Evolutionary conservation across 2,329 filamentous ascomycete genomes (phyloP).

Genomic region (Exophiala viscosa): DNA sequence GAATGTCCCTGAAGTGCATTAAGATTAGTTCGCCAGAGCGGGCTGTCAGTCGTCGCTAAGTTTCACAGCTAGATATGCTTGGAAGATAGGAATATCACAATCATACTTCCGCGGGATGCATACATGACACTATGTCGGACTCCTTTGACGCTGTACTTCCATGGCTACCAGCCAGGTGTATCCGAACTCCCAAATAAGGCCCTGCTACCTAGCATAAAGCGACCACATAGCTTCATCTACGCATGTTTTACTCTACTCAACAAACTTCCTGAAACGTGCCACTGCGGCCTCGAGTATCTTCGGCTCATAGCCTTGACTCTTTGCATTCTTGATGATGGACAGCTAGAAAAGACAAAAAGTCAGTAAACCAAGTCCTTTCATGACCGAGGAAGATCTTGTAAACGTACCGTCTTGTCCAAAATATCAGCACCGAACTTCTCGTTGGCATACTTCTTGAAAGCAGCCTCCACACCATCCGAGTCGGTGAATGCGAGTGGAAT

Average conservation of each 20-base stretch:
- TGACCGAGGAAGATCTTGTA: not conserved
- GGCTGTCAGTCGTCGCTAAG: too few species aligned
- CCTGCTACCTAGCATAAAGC: too few species aligned
- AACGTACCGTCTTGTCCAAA: constrained; percentile 12
- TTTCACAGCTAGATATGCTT: too few species aligned
- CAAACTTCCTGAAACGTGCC: constrained; percentile 33
- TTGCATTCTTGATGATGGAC: constrained; percentile 14
- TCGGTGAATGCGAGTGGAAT: constrained; percentile 24
- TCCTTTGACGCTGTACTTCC: too few species aligned
- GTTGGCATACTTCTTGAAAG: constrained; percentile 25
- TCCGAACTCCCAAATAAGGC: too few species aligned
- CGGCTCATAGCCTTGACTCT: constrained; percentile 19
- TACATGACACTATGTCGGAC: too few species aligned
- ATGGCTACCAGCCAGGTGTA: too few species aligned
- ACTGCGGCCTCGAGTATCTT: constrained; percentile 20
- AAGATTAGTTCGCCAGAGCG: too few species aligned
- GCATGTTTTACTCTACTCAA: not conserved
- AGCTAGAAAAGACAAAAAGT: not conserved
- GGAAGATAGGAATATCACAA: too few species aligned
- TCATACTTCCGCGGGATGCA: too few species aligned
- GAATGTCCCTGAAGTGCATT: too few species aligned
- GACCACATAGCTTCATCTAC: too few species aligned
- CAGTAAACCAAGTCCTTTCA: not conserved
- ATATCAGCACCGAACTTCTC: constrained; percentile 15
- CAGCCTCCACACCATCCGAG: constrained; percentile 20